Conservation (phyloP, 768 basidiomycete species). For the Lactarius akahatsu region DNA sequence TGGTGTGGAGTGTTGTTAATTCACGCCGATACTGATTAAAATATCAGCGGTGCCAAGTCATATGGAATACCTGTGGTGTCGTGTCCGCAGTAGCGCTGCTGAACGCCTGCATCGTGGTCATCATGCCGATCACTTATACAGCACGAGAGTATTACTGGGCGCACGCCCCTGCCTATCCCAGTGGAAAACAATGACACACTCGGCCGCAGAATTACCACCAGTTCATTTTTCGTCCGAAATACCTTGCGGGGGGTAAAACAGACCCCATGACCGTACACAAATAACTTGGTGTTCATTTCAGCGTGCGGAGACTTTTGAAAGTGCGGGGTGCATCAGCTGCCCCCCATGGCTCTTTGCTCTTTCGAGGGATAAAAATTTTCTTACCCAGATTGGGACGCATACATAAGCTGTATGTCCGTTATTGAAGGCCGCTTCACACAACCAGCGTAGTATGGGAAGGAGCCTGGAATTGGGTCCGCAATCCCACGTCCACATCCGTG, state of each 20-base stretch:
- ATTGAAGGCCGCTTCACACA: constrained; percentile 9
- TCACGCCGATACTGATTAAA: constrained; percentile 1
- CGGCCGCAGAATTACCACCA: constrained; percentile 12
- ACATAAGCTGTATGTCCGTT: constrained; percentile 6
- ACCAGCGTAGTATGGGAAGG: constrained; percentile 19
- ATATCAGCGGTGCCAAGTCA: background rate
- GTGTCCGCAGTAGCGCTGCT: background rate
- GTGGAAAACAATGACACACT: constrained; percentile 1
- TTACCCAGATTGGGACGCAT: constrained; percentile 12
- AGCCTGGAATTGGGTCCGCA: constrained; percentile 12
- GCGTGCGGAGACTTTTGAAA: background rate
- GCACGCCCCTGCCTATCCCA: constrained; percentile 8
- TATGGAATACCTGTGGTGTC: background rate
- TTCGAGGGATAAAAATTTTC: background rate
- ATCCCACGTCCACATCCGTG: constrained; percentile 7
- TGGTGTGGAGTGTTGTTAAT: background rate
- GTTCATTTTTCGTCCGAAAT: background rate
- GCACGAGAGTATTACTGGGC: background rate
- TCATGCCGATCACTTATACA: constrained; percentile 17
- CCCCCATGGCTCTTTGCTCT: background rate
- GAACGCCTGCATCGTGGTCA: constrained; percentile 13
- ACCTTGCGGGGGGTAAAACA: constrained; percentile 6
- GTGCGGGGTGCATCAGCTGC: background rate
- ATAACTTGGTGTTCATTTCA: background rate
- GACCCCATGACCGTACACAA: background rate